These are phyloP conservation scores for Jasminum sambac DNA, from an alignment of 257 asterid species.

Conservation along the genomic window DNA sequence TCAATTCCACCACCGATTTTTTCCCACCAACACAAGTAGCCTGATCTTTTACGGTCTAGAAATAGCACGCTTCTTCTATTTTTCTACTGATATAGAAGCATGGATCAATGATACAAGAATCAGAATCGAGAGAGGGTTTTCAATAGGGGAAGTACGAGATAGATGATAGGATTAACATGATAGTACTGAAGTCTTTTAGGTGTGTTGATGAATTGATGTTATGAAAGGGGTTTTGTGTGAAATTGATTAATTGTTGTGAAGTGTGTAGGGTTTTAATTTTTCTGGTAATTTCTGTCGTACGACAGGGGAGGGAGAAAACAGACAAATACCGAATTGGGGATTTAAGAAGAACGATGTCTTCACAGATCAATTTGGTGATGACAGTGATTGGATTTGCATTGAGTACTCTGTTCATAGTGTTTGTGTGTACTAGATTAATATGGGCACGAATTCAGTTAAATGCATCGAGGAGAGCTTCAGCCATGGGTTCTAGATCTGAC, in stretches of 20 bases:
- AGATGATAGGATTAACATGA: not conserved
- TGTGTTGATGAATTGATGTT: conserved; percentile 5
- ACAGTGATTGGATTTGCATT: conserved; percentile 81
- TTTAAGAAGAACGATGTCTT: conserved; percentile 47
- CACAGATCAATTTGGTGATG: conserved; percentile 79
- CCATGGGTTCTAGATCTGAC: conserved; percentile 64
- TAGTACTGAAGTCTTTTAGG: conserved; percentile 19
- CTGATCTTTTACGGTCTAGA: conserved; percentile 19
- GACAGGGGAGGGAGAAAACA: conserved; percentile 12
- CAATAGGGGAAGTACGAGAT: conserved; percentile 9
- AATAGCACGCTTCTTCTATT: not conserved
- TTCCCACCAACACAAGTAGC: conserved; percentile 23
- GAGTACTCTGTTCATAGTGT: conserved; percentile 73
- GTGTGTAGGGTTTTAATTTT: conserved; percentile 28
- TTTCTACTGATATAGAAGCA: not conserved
- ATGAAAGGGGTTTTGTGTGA: conserved; percentile 18
- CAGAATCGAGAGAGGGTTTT: conserved; percentile 21
- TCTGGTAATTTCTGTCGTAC: conserved; percentile 26
- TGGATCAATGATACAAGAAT: not conserved
- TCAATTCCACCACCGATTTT: conserved; percentile 30
- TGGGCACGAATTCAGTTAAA: conserved; percentile 73
- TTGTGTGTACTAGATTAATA: conserved; percentile 80
- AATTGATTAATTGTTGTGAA: conserved; percentile 20
- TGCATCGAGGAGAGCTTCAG: conserved; percentile 46
- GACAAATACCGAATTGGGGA: conserved; percentile 19